phyloP scores from a whole-genome alignment of 805 yeast species.

The Starmerella stellata region DNA sequence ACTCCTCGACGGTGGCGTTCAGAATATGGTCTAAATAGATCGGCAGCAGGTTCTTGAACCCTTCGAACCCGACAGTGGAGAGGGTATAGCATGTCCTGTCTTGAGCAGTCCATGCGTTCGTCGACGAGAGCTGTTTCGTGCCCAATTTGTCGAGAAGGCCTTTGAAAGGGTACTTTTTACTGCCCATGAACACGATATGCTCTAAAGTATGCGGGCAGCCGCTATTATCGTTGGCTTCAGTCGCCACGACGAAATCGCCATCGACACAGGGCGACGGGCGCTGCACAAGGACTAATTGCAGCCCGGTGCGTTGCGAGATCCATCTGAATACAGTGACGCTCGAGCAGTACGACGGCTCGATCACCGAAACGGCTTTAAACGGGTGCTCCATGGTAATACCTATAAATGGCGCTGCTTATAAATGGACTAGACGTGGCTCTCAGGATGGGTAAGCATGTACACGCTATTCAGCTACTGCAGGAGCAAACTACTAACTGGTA shows the following conservation, averaged over 20 bases:
- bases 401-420: too few relatives aligned
- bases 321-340: conserved; percentile 32
- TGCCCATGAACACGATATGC: conserved; percentile 89
- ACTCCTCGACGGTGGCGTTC: conserved; percentile 71
- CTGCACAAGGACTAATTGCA: conserved; percentile 57
- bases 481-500: too few relatives aligned
- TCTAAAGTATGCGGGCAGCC: conserved; percentile 94
- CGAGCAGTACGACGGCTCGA: conserved; percentile 16
- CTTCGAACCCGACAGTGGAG: conserved; percentile 91
- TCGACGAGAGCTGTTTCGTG: conserved; percentile 60
- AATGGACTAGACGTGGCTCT: too few relatives aligned
- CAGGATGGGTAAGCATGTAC: too few relatives aligned
- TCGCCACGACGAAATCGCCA: conserved; percentile 92
- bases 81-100: conserved; percentile 91
- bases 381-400: not conserved
- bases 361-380: conserved; percentile 14
- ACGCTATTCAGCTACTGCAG: too few relatives aligned
- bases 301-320: conserved; percentile 62
- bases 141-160: conserved; percentile 80
- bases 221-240: conserved; percentile 70
- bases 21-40: conserved; percentile 76
- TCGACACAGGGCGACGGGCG: conserved; percentile 70
- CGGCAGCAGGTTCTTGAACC: conserved; percentile 67
- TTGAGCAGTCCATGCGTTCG: conserved; percentile 94
- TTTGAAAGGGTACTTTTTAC: conserved; percentile 71